A percentile compares a stretch with the other conserved stretches of the same genome.
These are phyloP conservation scores for Yamadazyma epiphylla DNA, from an alignment of 1,139 yeast species.

Conservation along the genomic window DNA sequence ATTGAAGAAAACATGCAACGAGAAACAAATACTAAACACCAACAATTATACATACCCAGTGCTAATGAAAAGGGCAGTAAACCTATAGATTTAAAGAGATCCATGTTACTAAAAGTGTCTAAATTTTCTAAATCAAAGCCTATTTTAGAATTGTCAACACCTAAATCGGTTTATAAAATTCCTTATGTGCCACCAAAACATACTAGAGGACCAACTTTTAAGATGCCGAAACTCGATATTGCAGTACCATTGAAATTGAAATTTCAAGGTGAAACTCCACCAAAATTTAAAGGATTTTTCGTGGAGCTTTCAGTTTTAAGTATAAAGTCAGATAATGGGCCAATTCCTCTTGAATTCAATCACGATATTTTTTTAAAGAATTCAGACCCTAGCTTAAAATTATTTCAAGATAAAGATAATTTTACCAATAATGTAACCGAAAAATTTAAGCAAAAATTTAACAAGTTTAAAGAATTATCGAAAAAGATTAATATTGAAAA, in stretches of 20 bases:
- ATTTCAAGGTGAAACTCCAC: slow-evolving; percentile 12
- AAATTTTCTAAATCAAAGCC: background rate
- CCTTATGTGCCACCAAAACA: slow-evolving; percentile 31
- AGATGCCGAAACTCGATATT: slow-evolving; percentile 21
- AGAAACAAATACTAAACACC: slow-evolving; percentile 4
- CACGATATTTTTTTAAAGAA: slow-evolving; percentile 34
- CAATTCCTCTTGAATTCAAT: slow-evolving; percentile 39
- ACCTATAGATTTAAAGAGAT: slow-evolving; percentile 10
- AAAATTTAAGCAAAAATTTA: slow-evolving; percentile 19
- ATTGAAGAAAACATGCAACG: slow-evolving; percentile 6
- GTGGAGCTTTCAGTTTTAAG: slow-evolving; percentile 34
- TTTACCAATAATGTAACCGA: slow-evolving; percentile 19
- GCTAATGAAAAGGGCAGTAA: slow-evolving; percentile 3
- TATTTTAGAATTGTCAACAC: slow-evolving; percentile 15
- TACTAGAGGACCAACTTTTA: slow-evolving; percentile 16
- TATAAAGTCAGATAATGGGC: slow-evolving; percentile 24
- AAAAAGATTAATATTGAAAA: slow-evolving; percentile 21
- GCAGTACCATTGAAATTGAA: slow-evolving; percentile 26
- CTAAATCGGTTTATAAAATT: slow-evolving; percentile 22
- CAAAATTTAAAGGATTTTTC: slow-evolving; percentile 26
- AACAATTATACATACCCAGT: slow-evolving; percentile 11
- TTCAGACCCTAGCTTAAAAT: slow-evolving; percentile 6
- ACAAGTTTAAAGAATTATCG: slow-evolving; percentile 18
- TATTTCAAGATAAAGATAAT: slow-evolving; percentile 21
- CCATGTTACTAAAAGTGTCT: background rate